phyloP scores from a whole-genome alignment of 495 filamentous ascomycete species.

The Cenococcum geophilum region DNA sequence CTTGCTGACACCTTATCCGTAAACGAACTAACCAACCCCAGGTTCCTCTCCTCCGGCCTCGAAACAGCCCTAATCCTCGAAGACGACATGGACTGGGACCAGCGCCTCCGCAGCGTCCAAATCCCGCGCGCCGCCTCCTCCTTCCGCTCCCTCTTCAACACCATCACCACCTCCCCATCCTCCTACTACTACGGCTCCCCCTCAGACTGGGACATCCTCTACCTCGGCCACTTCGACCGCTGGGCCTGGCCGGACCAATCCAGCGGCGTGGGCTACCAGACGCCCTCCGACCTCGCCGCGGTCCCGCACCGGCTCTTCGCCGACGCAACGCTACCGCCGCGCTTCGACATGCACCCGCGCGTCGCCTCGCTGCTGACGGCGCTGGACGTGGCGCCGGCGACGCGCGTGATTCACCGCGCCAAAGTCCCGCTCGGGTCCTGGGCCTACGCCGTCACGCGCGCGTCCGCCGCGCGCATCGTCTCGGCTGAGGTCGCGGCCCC shows the following conservation, averaged over 20 bases:
- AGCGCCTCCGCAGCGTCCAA: constrained; percentile 31
- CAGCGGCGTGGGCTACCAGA: constrained; percentile 12
- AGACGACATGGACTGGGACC: constrained; percentile 44
- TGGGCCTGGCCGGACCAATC: constrained; percentile 24
- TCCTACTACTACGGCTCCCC: constrained; percentile 30
- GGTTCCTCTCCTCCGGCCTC: constrained; percentile 36
- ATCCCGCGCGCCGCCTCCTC: constrained; percentile 28
- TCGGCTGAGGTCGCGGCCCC: constrained; percentile 12
- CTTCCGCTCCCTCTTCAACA: constrained; percentile 23
- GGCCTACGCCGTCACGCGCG: constrained; percentile 41
- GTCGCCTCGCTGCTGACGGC: constrained; percentile 21
- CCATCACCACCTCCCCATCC: neutral
- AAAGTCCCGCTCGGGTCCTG: constrained; percentile 43
- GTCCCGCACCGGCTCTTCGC: constrained; percentile 9
- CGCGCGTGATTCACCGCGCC: constrained; percentile 39
- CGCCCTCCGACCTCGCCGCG: constrained; percentile 15
- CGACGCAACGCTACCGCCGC: constrained; percentile 29
- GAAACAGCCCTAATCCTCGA: constrained; percentile 43
- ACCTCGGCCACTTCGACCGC: constrained; percentile 43
- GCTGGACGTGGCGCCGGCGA: constrained; percentile 27
- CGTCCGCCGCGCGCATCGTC: constrained; percentile 26
- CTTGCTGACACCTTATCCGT: neutral
- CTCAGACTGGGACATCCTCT: constrained; percentile 40
- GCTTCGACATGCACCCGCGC: constrained; percentile 19
- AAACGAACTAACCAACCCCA: neutral